Base-by-base conservation (phyloP, 768 basidiomycete genomes). In the Trametes cingulata region DNA sequence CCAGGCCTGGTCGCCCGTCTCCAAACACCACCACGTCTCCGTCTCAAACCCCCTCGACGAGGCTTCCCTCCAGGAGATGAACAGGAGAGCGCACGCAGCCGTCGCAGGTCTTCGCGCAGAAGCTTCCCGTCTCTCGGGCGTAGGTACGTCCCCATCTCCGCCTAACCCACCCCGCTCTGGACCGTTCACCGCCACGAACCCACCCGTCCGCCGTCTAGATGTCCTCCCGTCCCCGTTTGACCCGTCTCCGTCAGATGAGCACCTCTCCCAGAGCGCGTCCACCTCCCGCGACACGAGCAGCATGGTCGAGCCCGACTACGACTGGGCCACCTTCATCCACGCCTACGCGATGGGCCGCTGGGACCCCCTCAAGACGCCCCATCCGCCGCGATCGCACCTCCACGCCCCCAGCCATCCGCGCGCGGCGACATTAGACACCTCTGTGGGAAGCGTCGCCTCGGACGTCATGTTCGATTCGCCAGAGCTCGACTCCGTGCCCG, bases 301-400 rank as follows among this genome's bases (percentile, higher is more conserved):
- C 25, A 68, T 65, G 20, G 52, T 67, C 20, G 67, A 69, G 42
- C 69, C 69, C 19, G 76, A 78, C 47, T 77, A 78, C 62, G 88
- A 91, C 69, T 94, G 92, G 92, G 77, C 80, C 17, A 82, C 83
- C 0, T 94, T 93, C 71, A 84, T 90, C 62, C 73, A 78, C n/a
- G 85, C 89, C 0, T 94, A 94, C 71, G 84, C 89, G 0, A 69
- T 78, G 17, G 92, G 92, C 10, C 80, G 83, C 61, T 94, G 91
- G 91, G 89, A 91, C 69, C 90, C 91, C 7, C 85, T 85, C 60
- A 79, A 78, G 56, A 86, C 82, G 0, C 90, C 90, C 3, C 82
- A 80, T 60, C 82, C 79, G 6, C 88, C 89, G 5, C 66, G 71
- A 70, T 71, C 72, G 60, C 70, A 57, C 56, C 56, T 69, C 51